Evolutionary conservation across 2,329 filamentous ascomycete species (phyloP).

Genomic region (Aspergillus sp.): DNA sequence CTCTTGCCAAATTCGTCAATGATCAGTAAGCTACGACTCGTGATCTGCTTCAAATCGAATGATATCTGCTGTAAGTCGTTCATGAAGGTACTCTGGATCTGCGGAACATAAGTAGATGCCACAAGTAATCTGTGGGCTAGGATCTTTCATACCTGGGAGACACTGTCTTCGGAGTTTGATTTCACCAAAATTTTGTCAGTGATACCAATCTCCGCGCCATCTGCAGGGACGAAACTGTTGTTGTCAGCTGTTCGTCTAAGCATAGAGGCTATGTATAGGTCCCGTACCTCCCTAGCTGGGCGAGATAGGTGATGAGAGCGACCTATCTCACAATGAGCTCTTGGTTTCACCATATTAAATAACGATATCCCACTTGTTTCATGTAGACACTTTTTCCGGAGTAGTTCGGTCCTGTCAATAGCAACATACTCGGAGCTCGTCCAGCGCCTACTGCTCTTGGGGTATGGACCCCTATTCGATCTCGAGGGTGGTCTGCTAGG

Average conservation of each 20-base stretch:
- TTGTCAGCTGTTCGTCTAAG: constrained; percentile 6
- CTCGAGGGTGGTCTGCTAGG: not conserved
- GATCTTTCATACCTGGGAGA: constrained; percentile 50
- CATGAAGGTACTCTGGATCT: constrained; percentile 67
- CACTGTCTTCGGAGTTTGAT: constrained; percentile 71
- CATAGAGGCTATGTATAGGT: not conserved
- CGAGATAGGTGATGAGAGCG: constrained; percentile 85
- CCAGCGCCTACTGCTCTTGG: not conserved
- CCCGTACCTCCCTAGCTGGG: constrained; percentile 70
- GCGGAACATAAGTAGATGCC: not conserved
- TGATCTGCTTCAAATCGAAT: constrained; percentile 71
- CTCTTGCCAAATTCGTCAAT: constrained; percentile 88
- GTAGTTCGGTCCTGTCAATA: constrained; percentile 92
- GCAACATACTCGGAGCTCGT: constrained; percentile 62
- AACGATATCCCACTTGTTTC: constrained; percentile 61
- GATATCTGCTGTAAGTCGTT: constrained; percentile 87
- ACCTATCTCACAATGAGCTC: constrained; percentile 43
- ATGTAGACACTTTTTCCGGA: constrained; percentile 96
- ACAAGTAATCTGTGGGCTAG: not conserved
- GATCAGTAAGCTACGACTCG: constrained; percentile 74
- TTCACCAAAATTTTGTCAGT: constrained; percentile 92
- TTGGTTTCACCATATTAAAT: not conserved
- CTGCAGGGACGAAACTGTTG: constrained; percentile 78
- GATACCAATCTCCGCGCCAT: constrained; percentile 72
- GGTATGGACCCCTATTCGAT: not conserved